A percentile compares a stretch with the other conserved stretches of the same genome.
Evolutionary conservation across 2,329 filamentous ascomycete genomes (phyloP).

Genomic region (Cercospora janseana): DNA sequence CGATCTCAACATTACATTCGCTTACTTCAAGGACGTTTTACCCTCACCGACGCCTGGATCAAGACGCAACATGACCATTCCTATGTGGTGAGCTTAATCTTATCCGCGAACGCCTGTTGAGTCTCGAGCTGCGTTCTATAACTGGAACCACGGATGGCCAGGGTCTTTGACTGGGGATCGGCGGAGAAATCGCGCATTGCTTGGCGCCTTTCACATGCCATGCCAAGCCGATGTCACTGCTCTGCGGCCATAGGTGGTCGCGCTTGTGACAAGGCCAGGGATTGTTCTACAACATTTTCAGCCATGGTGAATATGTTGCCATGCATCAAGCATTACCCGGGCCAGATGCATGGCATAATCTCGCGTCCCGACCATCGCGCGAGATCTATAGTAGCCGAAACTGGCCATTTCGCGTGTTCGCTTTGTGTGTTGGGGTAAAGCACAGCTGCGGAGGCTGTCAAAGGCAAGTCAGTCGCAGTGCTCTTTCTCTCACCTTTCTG

Average conservation of each 20-base stretch:
- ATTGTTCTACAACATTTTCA: not conserved
- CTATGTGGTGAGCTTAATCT: no score
- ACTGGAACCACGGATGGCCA: not conserved
- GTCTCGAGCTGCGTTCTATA: not conserved
- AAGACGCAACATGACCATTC: no score
- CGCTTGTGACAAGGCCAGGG: not conserved
- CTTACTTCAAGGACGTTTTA: no score
- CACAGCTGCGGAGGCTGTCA: no score
- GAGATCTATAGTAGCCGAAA: no score
- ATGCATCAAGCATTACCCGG: not conserved
- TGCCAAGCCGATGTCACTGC: conserved; percentile 6
- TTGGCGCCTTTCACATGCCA: not conserved
- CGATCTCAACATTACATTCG: no score
- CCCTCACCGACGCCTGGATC: no score
- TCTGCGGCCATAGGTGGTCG: conserved; percentile 2
- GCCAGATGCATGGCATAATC: not conserved
- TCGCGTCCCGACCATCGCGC: not conserved
- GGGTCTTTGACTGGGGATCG: not conserved
- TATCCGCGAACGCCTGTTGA: no score
- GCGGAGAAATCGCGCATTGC: conserved; percentile 2
- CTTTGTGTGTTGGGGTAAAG: no score
- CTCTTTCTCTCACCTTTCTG: no score
- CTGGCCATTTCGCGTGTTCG: no score
- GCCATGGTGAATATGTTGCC: not conserved
- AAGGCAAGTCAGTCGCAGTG: no score